phyloP scores from a whole-genome alignment of 2,329 filamentous ascomycete species.

The Xylariaceae sp. region DNA sequence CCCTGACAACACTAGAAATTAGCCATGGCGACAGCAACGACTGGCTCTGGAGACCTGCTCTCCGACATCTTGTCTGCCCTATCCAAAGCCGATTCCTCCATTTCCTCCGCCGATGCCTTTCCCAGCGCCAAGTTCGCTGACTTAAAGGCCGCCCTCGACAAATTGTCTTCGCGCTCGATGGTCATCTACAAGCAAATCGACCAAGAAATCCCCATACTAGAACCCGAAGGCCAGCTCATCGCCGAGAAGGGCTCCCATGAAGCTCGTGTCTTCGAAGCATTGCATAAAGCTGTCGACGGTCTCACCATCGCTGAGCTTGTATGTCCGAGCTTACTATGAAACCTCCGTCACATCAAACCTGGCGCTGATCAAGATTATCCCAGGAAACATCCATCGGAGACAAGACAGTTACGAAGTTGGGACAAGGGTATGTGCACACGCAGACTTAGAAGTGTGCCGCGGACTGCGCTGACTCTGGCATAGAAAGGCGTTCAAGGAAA shows the following conservation, averaged over 20 bases:
- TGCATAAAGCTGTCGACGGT: slow-evolving; percentile 69
- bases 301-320: slow-evolving; percentile 74
- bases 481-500: slow-evolving; percentile 85
- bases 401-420: slow-evolving; percentile 72
- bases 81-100: slow-evolving; percentile 56
- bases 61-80: slow-evolving; percentile 67
- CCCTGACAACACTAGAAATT: too few relatives aligned
- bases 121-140: slow-evolving; percentile 60
- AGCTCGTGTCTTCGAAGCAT: slow-evolving; percentile 74
- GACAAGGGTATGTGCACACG: too few relatives aligned
- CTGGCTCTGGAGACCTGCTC: too few relatives aligned
- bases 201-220: slow-evolving; percentile 70
- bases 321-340: too few relatives aligned
- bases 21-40: too few relatives aligned
- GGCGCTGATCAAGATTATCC: too few relatives aligned
- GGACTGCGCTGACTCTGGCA: too few relatives aligned
- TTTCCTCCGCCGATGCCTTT: slow-evolving; percentile 68
- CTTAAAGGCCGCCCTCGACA: slow-evolving; percentile 84
- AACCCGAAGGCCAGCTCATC: slow-evolving; percentile 69
- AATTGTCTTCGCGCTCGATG: slow-evolving; percentile 81
- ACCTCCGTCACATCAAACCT: too few relatives aligned
- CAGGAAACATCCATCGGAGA: slow-evolving; percentile 66
- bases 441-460: too few relatives aligned
- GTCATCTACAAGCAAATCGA: slow-evolving; percentile 81
- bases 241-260: slow-evolving; percentile 75